Evolutionary conservation across 2,329 filamentous ascomycete genomes (phyloP).

Genomic region (Colletotrichum kahawae): DNA sequence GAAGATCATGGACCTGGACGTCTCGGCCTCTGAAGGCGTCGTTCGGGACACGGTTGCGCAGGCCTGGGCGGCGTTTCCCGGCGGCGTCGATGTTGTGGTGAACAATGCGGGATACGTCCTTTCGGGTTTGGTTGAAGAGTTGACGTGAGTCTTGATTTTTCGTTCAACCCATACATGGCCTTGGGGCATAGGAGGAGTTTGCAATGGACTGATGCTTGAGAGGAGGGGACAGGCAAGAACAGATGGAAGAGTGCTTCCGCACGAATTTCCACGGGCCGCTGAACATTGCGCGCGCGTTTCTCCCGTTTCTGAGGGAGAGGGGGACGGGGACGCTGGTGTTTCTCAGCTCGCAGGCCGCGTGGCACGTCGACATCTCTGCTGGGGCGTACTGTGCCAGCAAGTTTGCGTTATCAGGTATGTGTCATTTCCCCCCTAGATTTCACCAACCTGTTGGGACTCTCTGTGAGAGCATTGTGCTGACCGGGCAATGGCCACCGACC

Average conservation of each 20-base stretch:
- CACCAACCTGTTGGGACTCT: background rate
- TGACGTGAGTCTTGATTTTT: background rate
- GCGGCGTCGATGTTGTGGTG: conserved; percentile 40
- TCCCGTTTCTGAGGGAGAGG: conserved; percentile 35
- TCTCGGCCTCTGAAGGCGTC: background rate
- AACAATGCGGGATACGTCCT: conserved; percentile 41
- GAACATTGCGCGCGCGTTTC: conserved; percentile 37
- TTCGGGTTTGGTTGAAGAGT: background rate
- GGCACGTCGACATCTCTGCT: conserved; percentile 34
- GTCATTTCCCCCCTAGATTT: too few relatives aligned
- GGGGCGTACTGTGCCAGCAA: conserved; percentile 36
- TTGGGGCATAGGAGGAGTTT: background rate
- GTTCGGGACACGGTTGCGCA: background rate
- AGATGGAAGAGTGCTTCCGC: conserved; percentile 22
- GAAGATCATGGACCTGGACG: background rate
- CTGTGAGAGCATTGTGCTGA: background rate
- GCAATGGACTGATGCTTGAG: background rate
- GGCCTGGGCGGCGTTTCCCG: conserved; percentile 4
- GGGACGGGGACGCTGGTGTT: conserved; percentile 36
- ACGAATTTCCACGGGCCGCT: conserved; percentile 45
- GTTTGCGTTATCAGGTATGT: conserved; percentile 34
- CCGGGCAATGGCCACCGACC: background rate
- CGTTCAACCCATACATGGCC: background rate
- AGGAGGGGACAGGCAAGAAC: background rate
- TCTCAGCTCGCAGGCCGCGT: conserved; percentile 39